A percentile compares a stretch with the other conserved stretches of the same genome.
phyloP scores from a whole-genome alignment of 768 basidiomycete genomes.

The Calocybe gangraenosa region DNA sequence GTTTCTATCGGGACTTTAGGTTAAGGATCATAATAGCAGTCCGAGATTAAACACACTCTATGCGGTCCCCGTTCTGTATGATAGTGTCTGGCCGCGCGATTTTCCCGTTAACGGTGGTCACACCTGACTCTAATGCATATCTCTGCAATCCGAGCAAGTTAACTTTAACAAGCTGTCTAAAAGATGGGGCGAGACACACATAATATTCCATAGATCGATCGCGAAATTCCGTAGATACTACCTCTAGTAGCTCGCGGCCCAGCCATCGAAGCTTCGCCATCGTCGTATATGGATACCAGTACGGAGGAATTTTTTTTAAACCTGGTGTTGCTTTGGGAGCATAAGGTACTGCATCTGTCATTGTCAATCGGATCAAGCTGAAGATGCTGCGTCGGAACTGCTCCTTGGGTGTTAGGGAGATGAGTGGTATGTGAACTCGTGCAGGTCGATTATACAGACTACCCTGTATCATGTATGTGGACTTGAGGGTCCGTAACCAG shows the following conservation, averaged over 20 bases:
- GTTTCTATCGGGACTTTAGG: slow-evolving; percentile 49
- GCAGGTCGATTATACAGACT: slow-evolving; percentile 17
- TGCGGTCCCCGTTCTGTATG: slow-evolving; percentile 81
- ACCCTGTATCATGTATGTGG: slow-evolving; percentile 14
- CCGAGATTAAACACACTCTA: slow-evolving; percentile 58
- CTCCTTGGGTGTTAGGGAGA: slow-evolving; percentile 44
- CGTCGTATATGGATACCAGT: slow-evolving; percentile 92
- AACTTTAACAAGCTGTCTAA: background rate
- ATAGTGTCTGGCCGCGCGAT: slow-evolving; percentile 77
- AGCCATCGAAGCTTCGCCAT: slow-evolving; percentile 93
- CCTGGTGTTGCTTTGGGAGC: slow-evolving; percentile 33
- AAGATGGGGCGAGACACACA: slow-evolving; percentile 48
- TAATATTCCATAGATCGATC: slow-evolving; percentile 96
- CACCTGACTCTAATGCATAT: slow-evolving; percentile 79
- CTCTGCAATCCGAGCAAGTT: slow-evolving; percentile 27
- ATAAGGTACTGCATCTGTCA: slow-evolving; percentile 35
- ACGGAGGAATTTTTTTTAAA: slow-evolving; percentile 78
- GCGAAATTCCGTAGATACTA: slow-evolving; percentile 91
- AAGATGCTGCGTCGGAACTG: slow-evolving; percentile 57
- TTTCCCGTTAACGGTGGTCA: slow-evolving; percentile 93
- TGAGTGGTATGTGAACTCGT: slow-evolving; percentile 36
- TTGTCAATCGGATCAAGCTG: slow-evolving; percentile 47
- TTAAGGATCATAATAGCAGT: background rate
- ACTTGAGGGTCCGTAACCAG: slow-evolving; percentile 9
- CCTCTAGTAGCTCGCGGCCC: slow-evolving; percentile 81